Conservation (phyloP, 345 rosid species). For the Corymbia maculata region DNA sequence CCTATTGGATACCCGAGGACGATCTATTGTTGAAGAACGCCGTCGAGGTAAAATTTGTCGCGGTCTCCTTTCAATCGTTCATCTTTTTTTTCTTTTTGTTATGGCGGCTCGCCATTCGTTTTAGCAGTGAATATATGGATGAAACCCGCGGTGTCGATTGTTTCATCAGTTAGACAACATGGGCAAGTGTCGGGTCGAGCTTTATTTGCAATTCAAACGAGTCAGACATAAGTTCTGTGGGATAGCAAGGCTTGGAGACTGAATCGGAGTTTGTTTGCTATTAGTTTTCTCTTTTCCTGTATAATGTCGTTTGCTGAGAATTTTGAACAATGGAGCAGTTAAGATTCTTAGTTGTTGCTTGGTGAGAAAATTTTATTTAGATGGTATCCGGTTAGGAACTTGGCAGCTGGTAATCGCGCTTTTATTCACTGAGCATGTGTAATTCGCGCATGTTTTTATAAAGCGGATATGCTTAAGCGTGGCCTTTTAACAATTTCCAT, state of each 20-base stretch:
- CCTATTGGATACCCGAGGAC: slow-evolving; percentile 53
- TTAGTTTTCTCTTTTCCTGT: background rate
- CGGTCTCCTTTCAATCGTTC: background rate
- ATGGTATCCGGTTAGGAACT: background rate
- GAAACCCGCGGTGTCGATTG: background rate
- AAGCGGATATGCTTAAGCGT: background rate
- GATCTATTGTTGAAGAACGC: slow-evolving; percentile 60
- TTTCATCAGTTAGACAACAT: background rate
- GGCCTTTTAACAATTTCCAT: background rate
- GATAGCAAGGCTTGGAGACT: background rate
- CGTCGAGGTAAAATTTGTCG: slow-evolving; percentile 35
- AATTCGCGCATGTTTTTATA: background rate
- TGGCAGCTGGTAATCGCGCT: background rate
- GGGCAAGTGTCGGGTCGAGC: background rate
- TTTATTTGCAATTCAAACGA: background rate
- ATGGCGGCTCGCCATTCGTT: background rate
- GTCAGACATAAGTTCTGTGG: background rate
- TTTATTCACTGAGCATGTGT: background rate
- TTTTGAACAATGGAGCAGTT: background rate
- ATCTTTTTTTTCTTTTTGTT: background rate
- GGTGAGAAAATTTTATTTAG: background rate
- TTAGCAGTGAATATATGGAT: background rate
- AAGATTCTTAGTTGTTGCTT: background rate
- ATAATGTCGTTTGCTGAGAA: background rate
- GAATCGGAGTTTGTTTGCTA: background rate